Evolutionary conservation across 164 flowering plant species (phyloP).

Genomic region (Umbellularia californica): DNA sequence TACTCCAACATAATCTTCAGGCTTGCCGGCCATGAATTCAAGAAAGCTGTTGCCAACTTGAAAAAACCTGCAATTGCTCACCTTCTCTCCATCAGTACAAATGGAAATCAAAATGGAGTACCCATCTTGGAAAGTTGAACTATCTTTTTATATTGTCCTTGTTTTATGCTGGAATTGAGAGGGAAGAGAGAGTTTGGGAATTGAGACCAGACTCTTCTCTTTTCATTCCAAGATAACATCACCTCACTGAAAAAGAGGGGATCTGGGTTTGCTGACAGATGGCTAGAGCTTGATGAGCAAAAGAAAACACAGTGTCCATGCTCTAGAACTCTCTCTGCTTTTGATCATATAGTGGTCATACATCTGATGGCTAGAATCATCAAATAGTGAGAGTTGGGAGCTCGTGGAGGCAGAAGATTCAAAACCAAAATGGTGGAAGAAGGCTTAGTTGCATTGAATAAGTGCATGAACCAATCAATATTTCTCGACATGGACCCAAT

Average conservation of each 20-base stretch:
- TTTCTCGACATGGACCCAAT: conserved; percentile 73
- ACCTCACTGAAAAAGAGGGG: too few species aligned
- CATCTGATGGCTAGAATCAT: neutral
- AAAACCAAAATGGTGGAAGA: neutral
- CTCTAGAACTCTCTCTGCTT: too few species aligned
- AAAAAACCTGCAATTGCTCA: conserved; percentile 76
- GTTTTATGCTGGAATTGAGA: too few species aligned
- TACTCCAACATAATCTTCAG: conserved; percentile 78
- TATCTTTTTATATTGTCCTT: too few species aligned
- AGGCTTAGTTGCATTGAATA: conserved; percentile 89
- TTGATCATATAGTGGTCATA: too few species aligned
- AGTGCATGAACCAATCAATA: conserved; percentile 71
- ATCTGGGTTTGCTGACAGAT: conserved; percentile 1
- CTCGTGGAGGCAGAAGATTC: neutral
- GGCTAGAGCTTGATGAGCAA: neutral
- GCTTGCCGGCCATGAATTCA: conserved; percentile 65
- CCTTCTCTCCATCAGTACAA: neutral
- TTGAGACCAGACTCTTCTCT: too few species aligned
- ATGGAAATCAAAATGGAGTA: too few species aligned
- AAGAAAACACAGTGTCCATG: neutral
- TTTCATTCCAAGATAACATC: too few species aligned
- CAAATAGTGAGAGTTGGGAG: neutral
- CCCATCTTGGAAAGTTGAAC: too few species aligned
- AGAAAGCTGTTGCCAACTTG: conserved; percentile 91
- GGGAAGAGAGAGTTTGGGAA: neutral